Conservation (phyloP, 371 early-diverging fungal species). For the Smittium culicis region DNA sequence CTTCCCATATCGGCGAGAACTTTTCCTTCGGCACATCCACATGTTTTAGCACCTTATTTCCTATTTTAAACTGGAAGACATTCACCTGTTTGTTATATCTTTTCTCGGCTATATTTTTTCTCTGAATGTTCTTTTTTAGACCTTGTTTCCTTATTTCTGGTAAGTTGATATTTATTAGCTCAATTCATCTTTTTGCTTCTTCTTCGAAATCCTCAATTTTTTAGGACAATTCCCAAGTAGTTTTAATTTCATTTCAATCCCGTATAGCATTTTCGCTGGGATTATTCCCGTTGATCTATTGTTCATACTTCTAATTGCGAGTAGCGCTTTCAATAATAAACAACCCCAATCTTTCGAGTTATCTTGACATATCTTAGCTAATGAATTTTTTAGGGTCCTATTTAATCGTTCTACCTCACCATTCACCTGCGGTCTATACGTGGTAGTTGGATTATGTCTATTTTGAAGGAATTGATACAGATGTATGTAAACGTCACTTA, state of each 20-base stretch:
- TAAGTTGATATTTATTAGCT: neutral
- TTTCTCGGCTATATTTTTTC: neutral
- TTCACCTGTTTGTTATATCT: slow-evolving; percentile 9
- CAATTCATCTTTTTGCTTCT: neutral
- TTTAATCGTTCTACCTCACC: slow-evolving; percentile 10
- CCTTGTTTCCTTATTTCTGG: slow-evolving; percentile 6
- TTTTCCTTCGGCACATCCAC: neutral
- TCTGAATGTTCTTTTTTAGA: neutral
- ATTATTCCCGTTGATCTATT: neutral
- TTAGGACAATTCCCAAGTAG: neutral
- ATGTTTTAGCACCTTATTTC: neutral
- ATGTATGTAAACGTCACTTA: neutral
- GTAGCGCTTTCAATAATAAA: slow-evolving; percentile 8
- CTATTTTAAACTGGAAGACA: neutral
- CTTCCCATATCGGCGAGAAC: slow-evolving; percentile 5
- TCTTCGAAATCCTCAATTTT: neutral
- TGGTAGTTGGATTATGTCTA: slow-evolving; percentile 8
- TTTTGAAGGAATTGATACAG: slow-evolving; percentile 7
- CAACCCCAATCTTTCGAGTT: slow-evolving; percentile 1
- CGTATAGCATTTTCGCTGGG: slow-evolving; percentile 1
- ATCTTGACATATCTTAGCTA: neutral
- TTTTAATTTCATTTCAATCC: neutral
- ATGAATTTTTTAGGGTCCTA: slow-evolving; percentile 7
- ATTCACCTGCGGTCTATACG: slow-evolving; percentile 9
- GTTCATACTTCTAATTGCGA: slow-evolving; percentile 2